phyloP scores from a whole-genome alignment of 2,329 filamentous ascomycete genomes.

The Thelonectria rubi region DNA sequence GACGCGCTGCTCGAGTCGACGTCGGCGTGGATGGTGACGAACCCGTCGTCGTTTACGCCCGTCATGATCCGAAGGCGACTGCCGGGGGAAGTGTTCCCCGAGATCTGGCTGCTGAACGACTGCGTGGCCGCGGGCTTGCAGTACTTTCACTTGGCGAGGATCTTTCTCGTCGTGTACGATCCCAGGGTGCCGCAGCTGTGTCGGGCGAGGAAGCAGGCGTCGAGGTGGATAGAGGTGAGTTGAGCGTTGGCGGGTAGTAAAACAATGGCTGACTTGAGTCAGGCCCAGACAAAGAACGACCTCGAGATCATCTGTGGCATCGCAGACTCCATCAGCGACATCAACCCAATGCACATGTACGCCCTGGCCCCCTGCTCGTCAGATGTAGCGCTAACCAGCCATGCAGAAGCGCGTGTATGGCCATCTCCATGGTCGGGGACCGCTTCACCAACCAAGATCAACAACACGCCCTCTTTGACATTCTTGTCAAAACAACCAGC shows the following conservation, averaged over 20 bases:
- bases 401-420: slow-evolving; percentile 37
- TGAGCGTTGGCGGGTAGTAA: not conserved
- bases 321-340: slow-evolving; percentile 33
- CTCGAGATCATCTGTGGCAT: slow-evolving; percentile 41
- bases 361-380: not conserved
- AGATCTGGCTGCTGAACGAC: slow-evolving; percentile 40
- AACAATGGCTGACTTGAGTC: not conserved
- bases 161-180: slow-evolving; percentile 40
- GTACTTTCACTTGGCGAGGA: slow-evolving; percentile 43
- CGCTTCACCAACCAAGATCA: slow-evolving; percentile 32
- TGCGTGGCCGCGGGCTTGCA: slow-evolving; percentile 38
- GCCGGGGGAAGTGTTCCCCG: slow-evolving; percentile 30
- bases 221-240: slow-evolving; percentile 28
- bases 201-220: slow-evolving; percentile 26
- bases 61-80: slow-evolving; percentile 28
- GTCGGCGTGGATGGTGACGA: slow-evolving; percentile 35
- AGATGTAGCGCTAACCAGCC: not conserved
- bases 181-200: slow-evolving; percentile 39
- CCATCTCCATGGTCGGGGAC: slow-evolving; percentile 46
- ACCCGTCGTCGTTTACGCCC: slow-evolving; percentile 39
- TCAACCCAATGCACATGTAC: slow-evolving; percentile 39
- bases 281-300: slow-evolving; percentile 38
- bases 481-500: slow-evolving; percentile 24
- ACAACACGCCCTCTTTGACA: slow-evolving; percentile 22
- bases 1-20: slow-evolving; percentile 33